phyloP scores from a whole-genome alignment of 352 stramenopile species.

The Saprolegnia parasitica region DNA sequence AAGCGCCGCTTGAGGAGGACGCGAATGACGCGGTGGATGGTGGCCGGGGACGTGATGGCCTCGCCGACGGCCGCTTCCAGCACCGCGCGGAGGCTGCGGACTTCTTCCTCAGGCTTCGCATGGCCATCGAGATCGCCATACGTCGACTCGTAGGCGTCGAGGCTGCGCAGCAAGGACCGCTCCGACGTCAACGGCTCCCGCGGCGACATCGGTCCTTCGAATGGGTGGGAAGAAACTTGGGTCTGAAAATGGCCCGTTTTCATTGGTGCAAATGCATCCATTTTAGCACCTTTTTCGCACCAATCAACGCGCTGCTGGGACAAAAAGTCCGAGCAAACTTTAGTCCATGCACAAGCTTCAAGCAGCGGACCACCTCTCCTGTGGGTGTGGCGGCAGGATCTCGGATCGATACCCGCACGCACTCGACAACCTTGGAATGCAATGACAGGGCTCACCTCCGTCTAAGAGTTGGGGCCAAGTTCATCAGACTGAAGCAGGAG shows the following conservation, averaged over 20 bases:
- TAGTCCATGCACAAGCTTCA: no score
- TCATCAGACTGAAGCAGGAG: no score
- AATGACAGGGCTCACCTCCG: no score
- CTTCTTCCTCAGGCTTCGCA: not conserved
- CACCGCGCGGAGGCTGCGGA: not conserved
- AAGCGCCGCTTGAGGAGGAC: constrained; percentile 23
- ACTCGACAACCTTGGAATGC: no score
- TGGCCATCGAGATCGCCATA: not conserved
- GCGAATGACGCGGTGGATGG: not conserved
- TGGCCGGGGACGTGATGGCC: not conserved
- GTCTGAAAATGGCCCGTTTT: not conserved
- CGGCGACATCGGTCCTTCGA: not conserved
- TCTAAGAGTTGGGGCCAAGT: no score
- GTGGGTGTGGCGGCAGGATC: no score
- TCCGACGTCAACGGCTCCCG: constrained; percentile 1
- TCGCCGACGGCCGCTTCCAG: not conserved
- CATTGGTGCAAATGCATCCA: not conserved
- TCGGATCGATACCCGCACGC: no score
- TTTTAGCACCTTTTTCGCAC: not conserved
- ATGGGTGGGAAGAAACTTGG: not conserved
- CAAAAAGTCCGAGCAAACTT: no score
- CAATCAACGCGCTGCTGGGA: not conserved
- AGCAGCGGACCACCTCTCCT: no score
- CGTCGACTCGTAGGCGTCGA: not conserved
- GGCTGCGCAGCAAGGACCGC: not conserved